phyloP scores from a whole-genome alignment of 2,329 filamentous ascomycete genomes.

The Thielaviopsis euricoi region DNA sequence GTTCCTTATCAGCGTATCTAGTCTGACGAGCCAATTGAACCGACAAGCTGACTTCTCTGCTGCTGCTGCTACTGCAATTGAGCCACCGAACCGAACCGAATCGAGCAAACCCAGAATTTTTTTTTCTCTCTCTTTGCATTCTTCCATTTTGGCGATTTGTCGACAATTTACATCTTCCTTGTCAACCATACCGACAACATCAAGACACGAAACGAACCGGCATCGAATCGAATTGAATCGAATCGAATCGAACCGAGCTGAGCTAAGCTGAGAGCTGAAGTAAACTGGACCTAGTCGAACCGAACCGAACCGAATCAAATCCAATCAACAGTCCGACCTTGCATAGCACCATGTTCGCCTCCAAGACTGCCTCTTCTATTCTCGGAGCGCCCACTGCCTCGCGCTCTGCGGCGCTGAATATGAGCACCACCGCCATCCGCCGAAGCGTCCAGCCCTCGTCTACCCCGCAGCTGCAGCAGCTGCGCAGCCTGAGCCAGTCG shows the following conservation, averaged over 20 bases:
- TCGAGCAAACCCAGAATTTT: too few species aligned
- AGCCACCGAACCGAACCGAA: not conserved
- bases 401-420: slow-evolving; percentile 6
- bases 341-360: slow-evolving; percentile 1
- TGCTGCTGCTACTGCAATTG: not conserved
- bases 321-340: not conserved
- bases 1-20: not conserved
- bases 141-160: not conserved
- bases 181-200: too few species aligned
- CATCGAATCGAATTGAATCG: not conserved
- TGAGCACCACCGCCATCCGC: slow-evolving; percentile 4
- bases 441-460: slow-evolving; percentile 16
- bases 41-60: not conserved
- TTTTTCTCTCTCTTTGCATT: too few species aligned
- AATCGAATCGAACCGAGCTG: not conserved
- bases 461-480: slow-evolving; percentile 6
- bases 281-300: not conserved
- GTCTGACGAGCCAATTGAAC: not conserved
- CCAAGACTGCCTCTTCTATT: not conserved
- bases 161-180: not conserved
- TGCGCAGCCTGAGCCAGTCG: slow-evolving; percentile 14
- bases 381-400: slow-evolving; percentile 12
- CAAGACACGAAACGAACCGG: too few species aligned
- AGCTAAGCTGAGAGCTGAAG: too few species aligned
- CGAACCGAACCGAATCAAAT: not conserved